phyloP scores from a whole-genome alignment of 1,284 basidiomycete species.

The Fomitiporia mediterranea region DNA sequence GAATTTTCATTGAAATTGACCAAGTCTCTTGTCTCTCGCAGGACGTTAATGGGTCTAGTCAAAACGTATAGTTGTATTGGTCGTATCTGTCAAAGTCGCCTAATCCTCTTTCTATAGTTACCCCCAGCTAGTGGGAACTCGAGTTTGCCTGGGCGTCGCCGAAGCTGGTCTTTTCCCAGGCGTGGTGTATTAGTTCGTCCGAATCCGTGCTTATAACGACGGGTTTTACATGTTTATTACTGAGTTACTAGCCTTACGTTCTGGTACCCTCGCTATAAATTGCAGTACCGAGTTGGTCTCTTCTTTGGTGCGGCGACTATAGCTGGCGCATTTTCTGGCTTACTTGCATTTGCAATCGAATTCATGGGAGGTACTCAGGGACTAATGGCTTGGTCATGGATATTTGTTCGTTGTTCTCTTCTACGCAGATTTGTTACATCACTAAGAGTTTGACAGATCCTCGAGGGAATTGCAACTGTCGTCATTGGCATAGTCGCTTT shows the following conservation, averaged over 20 bases:
- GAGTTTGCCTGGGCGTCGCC: constrained; percentile 57
- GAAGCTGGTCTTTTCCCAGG: constrained; percentile 70
- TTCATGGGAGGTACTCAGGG: constrained; percentile 39
- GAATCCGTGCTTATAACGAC: neutral
- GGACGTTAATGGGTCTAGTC: constrained; percentile 61
- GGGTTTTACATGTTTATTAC: neutral
- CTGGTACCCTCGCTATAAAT: constrained; percentile 47
- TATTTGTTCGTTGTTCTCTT: constrained; percentile 34
- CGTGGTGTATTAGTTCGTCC: constrained; percentile 52
- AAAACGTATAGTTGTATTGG: constrained; percentile 40
- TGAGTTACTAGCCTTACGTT: constrained; percentile 33
- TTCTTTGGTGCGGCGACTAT: constrained; percentile 35
- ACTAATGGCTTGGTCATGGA: constrained; percentile 42
- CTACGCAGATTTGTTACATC: neutral
- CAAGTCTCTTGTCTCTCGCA: constrained; percentile 25
- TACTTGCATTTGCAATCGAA: constrained; percentile 39
- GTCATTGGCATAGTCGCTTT: constrained; percentile 41
- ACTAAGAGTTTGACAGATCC: constrained; percentile 33
- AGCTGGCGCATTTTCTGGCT: constrained; percentile 33
- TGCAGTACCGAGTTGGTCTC: constrained; percentile 46
- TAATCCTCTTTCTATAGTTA: constrained; percentile 36
- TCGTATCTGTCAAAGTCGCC: no score
- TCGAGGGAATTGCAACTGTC: constrained; percentile 52
- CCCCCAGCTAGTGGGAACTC: constrained; percentile 54
- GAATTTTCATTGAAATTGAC: neutral